Evolutionary conservation across 495 filamentous ascomycete species (phyloP), one percentile per base, ranked within the genome.

Genomic region (Tuber borchii): DNA sequence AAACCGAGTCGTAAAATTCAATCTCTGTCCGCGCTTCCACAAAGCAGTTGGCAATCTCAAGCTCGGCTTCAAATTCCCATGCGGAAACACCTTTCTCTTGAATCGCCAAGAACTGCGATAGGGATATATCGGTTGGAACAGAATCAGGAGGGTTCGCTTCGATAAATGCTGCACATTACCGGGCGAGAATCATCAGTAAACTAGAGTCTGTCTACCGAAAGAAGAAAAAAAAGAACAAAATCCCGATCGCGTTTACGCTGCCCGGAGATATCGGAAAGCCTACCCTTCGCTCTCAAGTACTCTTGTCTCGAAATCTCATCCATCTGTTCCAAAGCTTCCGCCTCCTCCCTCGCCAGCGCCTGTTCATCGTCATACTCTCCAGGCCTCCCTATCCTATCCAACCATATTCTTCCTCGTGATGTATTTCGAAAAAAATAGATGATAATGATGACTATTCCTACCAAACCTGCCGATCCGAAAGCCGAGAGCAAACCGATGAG

Each of bases 301-400:
- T 98, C 96, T 45, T 90, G 90, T 84, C 92, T 88, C 82, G 93
- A 90, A 80, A 97, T 85, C 78, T 99, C 95, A 85, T 97, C 95
- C 96, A 98, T 98, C 73, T 87, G 87, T 86, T 97, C 96, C 83
- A 99, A 84, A 74, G 96, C 95, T 84, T 96, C 93, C 42, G 93
- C 93, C 89, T 99, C 95, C 85, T 98, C 95, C 77, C 92, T 89
- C 76, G 89, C 87, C 84, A 94, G 96, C 42, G 92, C 91, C 84
- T 97, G 94, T 84, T 98, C 95, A 86, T 99, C 95, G 84, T 99
- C 95, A 86, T 92, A 99, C 85, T 97, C 95, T 76, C 95, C 95
- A 2, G 95, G 95, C 74, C 96, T 88, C 61, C 93, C 94, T 83
- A 99, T 92, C 77, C 94, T 90, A 86, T 98, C 95, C 76, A 99